A percentile compares a stretch with the other conserved stretches of the same genome.
Conservation (phyloP, 2,329 filamentous ascomycete genomes). For the Monosporascus sp. region DNA sequence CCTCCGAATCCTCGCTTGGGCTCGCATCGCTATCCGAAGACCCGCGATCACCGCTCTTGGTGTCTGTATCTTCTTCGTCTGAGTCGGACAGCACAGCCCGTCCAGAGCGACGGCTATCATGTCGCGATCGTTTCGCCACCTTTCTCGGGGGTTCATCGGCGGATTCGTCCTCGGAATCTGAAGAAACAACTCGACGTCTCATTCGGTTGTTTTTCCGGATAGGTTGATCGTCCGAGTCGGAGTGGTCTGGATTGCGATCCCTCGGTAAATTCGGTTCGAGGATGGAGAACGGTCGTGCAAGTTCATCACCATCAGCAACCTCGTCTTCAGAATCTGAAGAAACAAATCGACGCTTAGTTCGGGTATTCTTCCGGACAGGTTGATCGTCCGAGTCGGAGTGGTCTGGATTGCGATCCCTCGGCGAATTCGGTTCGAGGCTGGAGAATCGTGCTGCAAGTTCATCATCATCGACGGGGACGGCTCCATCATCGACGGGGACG, state of each 20-base stretch:
- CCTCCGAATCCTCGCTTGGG: conserved; percentile 4
- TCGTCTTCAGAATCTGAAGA: conserved; percentile 15
- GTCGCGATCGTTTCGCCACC: conserved; percentile 3
- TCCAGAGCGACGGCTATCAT: conserved; percentile 8
- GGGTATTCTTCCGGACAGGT: conserved; percentile 1
- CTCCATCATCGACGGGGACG: not conserved
- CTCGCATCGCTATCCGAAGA: conserved; percentile 6
- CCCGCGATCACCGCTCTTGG: not conserved
- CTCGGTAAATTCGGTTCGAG: conserved; percentile 14
- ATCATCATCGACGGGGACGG: conserved; percentile 1
- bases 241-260: conserved; percentile 5
- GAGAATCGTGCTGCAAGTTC: conserved; percentile 11
- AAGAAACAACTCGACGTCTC: conserved; percentile 20
- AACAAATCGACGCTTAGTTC: conserved; percentile 19
- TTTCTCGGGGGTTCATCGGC: not conserved
- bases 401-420: conserved; percentile 5
- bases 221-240: conserved; percentile 10
- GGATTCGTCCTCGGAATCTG: conserved; percentile 8
- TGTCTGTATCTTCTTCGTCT: conserved; percentile 12
- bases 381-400: conserved; percentile 10
- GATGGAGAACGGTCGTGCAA: conserved; percentile 11
- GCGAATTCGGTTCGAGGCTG: conserved; percentile 15
- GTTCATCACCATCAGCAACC: conserved; percentile 1
- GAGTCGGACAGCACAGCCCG: conserved; percentile 16
- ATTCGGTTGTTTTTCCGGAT: conserved; percentile 1